These are phyloP conservation scores for Fraxinus albicans DNA, from an alignment of 305 asterid genomes.

Conservation along the genomic window DNA sequence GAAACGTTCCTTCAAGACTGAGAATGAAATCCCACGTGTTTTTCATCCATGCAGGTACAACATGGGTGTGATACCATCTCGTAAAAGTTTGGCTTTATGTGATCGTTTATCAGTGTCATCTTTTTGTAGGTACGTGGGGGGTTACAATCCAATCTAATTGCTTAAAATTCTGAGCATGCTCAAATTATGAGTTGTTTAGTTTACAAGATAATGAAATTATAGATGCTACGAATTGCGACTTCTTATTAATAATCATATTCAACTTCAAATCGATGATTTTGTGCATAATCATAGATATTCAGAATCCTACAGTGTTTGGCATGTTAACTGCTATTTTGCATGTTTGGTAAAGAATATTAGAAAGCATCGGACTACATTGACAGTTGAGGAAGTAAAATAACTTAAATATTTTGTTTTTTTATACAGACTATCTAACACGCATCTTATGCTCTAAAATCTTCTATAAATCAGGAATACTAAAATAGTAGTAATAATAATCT, in stretches of 20 bases:
- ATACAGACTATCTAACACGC: background rate
- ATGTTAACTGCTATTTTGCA: background rate
- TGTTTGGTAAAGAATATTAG: background rate
- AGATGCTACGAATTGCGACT: background rate
- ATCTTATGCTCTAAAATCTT: background rate
- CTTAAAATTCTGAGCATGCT: background rate
- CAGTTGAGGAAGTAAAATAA: background rate
- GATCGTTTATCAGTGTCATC: slow-evolving; percentile 79
- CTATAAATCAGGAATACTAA: background rate
- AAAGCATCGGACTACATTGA: background rate
- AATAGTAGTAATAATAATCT: background rate
- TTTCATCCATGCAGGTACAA: slow-evolving; percentile 61
- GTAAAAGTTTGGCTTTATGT: slow-evolving; percentile 84
- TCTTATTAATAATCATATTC: background rate
- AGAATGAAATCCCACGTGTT: background rate
- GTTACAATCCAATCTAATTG: background rate
- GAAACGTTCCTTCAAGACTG: background rate
- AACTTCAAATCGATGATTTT: background rate
- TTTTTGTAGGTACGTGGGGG: slow-evolving; percentile 66
- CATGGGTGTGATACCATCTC: slow-evolving; percentile 88
- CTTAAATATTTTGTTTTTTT: background rate
- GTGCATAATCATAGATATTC: background rate
- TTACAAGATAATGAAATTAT: background rate
- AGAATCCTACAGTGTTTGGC: background rate
- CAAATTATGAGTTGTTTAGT: background rate